Evolutionary conservation across 2,329 filamentous ascomycete species (phyloP).

Genomic region (Thermothelomyces thermophilus): DNA sequence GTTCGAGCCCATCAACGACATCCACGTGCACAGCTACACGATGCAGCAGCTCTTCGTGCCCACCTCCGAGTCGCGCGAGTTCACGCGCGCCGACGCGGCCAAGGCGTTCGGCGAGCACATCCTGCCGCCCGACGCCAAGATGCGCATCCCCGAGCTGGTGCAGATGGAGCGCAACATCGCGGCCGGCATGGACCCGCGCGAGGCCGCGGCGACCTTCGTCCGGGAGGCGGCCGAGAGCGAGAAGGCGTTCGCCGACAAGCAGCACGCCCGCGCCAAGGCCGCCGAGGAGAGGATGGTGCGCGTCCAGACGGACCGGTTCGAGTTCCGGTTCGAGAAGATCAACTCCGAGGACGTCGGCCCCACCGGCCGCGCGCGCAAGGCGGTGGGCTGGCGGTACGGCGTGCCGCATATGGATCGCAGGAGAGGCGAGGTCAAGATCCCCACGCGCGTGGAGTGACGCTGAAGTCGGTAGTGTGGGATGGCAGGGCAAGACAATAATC

Average conservation of each 20-base stretch:
- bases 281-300: constrained; percentile 38
- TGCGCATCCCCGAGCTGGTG: constrained; percentile 58
- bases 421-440: constrained; percentile 61
- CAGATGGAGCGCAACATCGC: constrained; percentile 44
- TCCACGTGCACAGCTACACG: constrained; percentile 55
- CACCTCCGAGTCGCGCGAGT: constrained; percentile 55
- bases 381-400: constrained; percentile 58
- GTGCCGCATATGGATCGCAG: constrained; percentile 56
- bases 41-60: constrained; percentile 60
- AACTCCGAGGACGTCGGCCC: constrained; percentile 51
- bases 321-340: constrained; percentile 57
- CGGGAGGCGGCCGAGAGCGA: constrained; percentile 37
- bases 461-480: neutral
- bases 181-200: constrained; percentile 31
- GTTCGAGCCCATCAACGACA: constrained; percentile 58
- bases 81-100: constrained; percentile 60
- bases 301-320: constrained; percentile 47
- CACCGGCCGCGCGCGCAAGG: constrained; percentile 44
- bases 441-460: constrained; percentile 51
- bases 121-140: constrained; percentile 53
- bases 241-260: constrained; percentile 32
- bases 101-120: constrained; percentile 55
- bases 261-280: constrained; percentile 29
- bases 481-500: too few species aligned
- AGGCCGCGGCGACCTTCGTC: constrained; percentile 38